Percentiles rank a stretch among this genome's conserved stretches.
Evolutionary conservation across 306 rosid species (phyloP).

Genomic region (Coriaria nepalensis): DNA sequence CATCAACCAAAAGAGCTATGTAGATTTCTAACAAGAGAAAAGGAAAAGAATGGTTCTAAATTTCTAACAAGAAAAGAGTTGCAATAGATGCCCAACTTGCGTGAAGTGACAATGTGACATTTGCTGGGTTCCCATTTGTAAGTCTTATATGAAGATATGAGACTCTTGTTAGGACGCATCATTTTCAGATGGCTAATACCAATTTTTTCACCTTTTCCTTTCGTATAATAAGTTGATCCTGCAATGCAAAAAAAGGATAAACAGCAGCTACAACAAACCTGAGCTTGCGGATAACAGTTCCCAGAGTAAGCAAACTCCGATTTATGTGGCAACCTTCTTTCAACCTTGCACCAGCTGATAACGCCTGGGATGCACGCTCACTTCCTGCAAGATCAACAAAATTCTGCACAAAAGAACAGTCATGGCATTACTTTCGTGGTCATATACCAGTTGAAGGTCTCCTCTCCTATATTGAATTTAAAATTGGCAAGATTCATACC

Average conservation of each 20-base stretch:
- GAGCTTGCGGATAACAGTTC: slow-evolving; percentile 97
- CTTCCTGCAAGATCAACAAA: slow-evolving; percentile 97
- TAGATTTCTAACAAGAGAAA: too few species aligned
- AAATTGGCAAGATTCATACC: slow-evolving; percentile 33
- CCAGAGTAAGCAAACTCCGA: slow-evolving; percentile 87
- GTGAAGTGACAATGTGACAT: too few species aligned
- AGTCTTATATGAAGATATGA: too few species aligned
- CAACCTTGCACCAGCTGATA: slow-evolving; percentile 85
- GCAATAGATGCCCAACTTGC: too few species aligned
- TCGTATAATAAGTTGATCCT: too few species aligned
- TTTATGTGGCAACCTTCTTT: slow-evolving; percentile 99
- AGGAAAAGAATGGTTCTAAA: too few species aligned
- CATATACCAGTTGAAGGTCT: slow-evolving; percentile 11
- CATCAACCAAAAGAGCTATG: slow-evolving; percentile 10
- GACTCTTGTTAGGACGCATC: too few species aligned
- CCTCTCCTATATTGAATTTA: background rate
- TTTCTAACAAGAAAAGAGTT: too few species aligned
- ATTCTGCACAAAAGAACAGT: slow-evolving; percentile 34
- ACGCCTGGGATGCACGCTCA: slow-evolving; percentile 91
- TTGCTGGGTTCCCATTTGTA: too few species aligned
- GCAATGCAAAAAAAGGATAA: slow-evolving; percentile 1
- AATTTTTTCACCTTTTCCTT: too few species aligned
- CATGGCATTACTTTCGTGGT: slow-evolving; percentile 1
- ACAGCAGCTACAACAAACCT: slow-evolving; percentile 34
- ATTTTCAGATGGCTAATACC: too few species aligned